phyloP scores from a whole-genome alignment of 1,284 basidiomycete species.

The Puccinia coronata region DNA sequence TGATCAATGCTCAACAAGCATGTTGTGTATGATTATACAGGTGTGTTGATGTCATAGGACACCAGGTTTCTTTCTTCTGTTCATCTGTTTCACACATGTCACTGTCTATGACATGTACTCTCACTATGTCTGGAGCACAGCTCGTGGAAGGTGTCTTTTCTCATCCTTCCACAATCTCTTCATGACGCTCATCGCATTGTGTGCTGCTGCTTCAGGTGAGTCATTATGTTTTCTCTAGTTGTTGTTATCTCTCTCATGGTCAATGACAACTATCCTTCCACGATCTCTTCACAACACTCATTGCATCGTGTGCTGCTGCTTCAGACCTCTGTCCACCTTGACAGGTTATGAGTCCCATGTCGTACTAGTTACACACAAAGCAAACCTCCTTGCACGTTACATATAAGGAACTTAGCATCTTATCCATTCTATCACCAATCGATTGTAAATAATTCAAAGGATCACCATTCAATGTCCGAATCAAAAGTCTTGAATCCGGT shows the following conservation, averaged over 20 bases:
- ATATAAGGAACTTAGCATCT: too few relatives aligned
- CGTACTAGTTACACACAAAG: neutral
- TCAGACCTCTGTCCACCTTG: too few relatives aligned
- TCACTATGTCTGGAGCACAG: neutral
- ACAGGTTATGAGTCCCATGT: constrained; percentile 3
- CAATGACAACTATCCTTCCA: too few relatives aligned
- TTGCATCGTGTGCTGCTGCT: neutral
- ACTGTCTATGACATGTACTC: neutral
- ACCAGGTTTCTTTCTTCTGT: neutral
- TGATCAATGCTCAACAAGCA: too few relatives aligned
- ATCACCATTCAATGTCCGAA: neutral
- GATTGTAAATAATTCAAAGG: neutral
- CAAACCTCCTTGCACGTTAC: neutral
- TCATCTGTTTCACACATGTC: too few relatives aligned
- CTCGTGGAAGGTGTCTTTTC: neutral
- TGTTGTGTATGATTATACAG: too few relatives aligned
- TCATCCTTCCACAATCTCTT: neutral
- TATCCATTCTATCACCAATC: neutral
- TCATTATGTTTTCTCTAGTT: too few relatives aligned
- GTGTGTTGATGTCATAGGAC: too few relatives aligned
- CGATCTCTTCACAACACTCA: too few relatives aligned
- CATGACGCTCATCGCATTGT: neutral
- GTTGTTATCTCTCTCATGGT: too few relatives aligned
- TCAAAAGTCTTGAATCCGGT: neutral
- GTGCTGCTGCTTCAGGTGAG: neutral